A percentile compares a stretch with the other conserved stretches of the same genome.
Conservation (phyloP, 2,329 filamentous ascomycete species). For the Pseudogymnoascus sp. region DNA sequence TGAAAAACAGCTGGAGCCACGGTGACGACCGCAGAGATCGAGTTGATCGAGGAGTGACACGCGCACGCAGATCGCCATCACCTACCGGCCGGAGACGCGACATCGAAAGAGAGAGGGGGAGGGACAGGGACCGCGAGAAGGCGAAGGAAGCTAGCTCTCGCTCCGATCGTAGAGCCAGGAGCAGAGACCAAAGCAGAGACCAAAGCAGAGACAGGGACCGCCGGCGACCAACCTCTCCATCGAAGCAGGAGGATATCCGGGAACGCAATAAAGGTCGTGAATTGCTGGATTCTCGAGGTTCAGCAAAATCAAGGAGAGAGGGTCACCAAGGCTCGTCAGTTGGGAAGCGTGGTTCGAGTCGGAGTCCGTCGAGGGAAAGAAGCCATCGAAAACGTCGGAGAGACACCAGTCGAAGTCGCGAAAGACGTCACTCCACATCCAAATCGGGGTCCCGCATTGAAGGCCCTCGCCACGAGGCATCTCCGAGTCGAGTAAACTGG, state of each 20-base stretch:
- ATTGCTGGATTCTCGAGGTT: constrained; percentile 28
- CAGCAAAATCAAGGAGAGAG: constrained; percentile 24
- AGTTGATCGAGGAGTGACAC: constrained; percentile 32
- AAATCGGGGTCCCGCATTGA: constrained; percentile 19
- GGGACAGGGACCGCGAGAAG: constrained; percentile 26
- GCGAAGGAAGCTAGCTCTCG: constrained; percentile 21
- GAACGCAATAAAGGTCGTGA: constrained; percentile 29
- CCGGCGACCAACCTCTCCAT: constrained; percentile 24
- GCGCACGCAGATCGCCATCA: constrained; percentile 29
- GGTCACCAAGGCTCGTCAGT: constrained; percentile 25
- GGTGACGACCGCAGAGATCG: constrained; percentile 34
- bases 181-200: constrained; percentile 24
- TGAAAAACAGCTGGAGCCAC: constrained; percentile 35
- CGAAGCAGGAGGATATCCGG: constrained; percentile 24
- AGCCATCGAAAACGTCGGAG: constrained; percentile 27
- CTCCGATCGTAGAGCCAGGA: constrained; percentile 19
- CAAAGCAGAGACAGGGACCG: constrained; percentile 19
- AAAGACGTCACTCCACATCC: constrained; percentile 19
- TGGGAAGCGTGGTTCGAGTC: constrained; percentile 27
- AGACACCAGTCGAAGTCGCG: constrained; percentile 24
- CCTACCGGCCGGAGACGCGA: constrained; percentile 28
- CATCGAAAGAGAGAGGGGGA: constrained; percentile 24
- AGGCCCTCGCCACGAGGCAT: constrained; percentile 21
- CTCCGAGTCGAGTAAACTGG: constrained; percentile 24
- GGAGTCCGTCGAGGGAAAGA: constrained; percentile 26